A percentile compares a stretch with the other conserved stretches of the same genome.
phyloP scores from a whole-genome alignment of 176 grass and related monocot genomes.

The Typha latifolia region DNA sequence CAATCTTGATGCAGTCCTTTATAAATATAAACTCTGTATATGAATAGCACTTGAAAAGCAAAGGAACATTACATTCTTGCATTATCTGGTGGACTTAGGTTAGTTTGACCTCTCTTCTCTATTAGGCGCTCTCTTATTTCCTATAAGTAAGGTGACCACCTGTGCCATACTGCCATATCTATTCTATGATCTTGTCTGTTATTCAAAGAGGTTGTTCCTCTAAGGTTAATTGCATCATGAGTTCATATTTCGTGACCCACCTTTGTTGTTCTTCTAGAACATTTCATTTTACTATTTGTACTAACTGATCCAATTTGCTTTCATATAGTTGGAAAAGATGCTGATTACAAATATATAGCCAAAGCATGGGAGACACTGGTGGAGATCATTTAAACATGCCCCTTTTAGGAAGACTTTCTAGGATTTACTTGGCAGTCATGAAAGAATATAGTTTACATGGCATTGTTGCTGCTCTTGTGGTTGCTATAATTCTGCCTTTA shows the following conservation, averaged over 20 bases:
- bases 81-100: too few relatives aligned
- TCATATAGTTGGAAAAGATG: background rate
- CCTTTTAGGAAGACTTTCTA: conserved; percentile 29
- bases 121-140: too few relatives aligned
- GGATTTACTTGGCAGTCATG: conserved; percentile 24
- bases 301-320: background rate
- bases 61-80: too few relatives aligned
- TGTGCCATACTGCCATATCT: too few relatives aligned
- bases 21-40: too few relatives aligned
- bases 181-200: too few relatives aligned
- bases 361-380: conserved; percentile 24
- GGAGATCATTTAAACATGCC: conserved; percentile 16
- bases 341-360: conserved; percentile 3
- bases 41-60: too few relatives aligned
- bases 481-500: conserved; percentile 33
- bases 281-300: background rate
- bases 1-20: too few relatives aligned
- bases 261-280: background rate
- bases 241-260: background rate
- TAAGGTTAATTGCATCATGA: too few relatives aligned
- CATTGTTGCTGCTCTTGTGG: conserved; percentile 34
- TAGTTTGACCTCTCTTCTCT: too few relatives aligned
- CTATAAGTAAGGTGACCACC: too few relatives aligned
- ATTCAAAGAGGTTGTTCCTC: too few relatives aligned
- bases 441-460: conserved; percentile 48